phyloP scores from a whole-genome alignment of 371 early-diverging fungal species.

The Mucor mucedo region DNA sequence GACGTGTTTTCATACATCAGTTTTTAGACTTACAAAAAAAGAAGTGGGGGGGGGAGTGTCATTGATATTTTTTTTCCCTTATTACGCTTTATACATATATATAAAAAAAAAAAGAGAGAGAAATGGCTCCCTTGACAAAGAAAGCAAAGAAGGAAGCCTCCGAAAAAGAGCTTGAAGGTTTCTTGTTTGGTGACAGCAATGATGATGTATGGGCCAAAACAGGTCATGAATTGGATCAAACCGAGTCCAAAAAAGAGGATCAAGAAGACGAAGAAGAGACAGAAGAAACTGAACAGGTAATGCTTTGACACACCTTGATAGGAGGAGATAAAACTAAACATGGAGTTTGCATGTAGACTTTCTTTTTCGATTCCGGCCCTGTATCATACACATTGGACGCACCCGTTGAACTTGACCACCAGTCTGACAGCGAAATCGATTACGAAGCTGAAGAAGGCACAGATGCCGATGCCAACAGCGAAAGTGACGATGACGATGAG shows the following conservation, averaged over 20 bases:
- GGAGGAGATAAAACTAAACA: background rate
- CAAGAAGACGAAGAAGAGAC: constrained; percentile 24
- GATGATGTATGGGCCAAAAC: constrained; percentile 40
- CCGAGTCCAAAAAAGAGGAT: too few relatives aligned
- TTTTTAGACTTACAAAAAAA: background rate
- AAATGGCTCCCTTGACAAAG: constrained; percentile 27
- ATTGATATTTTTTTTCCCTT: too few relatives aligned
- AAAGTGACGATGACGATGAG: constrained; percentile 28
- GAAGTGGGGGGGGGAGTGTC: background rate
- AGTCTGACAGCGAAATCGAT: constrained; percentile 25
- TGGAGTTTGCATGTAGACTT: constrained; percentile 20
- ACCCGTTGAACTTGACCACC: constrained; percentile 17
- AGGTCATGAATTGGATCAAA: constrained; percentile 36
- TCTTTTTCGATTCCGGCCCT: constrained; percentile 54
- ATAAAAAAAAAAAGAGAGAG: background rate
- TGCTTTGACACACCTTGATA: background rate
- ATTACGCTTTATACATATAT: too few relatives aligned
- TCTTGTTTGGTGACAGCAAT: constrained; percentile 68
- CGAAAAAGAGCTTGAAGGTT: constrained; percentile 68
- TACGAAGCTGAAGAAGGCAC: constrained; percentile 37
- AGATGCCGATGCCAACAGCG: constrained; percentile 23
- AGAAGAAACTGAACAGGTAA: constrained; percentile 28
- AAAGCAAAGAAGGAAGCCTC: constrained; percentile 35
- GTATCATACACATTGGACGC: constrained; percentile 31
- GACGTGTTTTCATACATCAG: constrained; percentile 5